Conservation (phyloP, 495 filamentous ascomycete genomes). For the Collariella sp. region DNA sequence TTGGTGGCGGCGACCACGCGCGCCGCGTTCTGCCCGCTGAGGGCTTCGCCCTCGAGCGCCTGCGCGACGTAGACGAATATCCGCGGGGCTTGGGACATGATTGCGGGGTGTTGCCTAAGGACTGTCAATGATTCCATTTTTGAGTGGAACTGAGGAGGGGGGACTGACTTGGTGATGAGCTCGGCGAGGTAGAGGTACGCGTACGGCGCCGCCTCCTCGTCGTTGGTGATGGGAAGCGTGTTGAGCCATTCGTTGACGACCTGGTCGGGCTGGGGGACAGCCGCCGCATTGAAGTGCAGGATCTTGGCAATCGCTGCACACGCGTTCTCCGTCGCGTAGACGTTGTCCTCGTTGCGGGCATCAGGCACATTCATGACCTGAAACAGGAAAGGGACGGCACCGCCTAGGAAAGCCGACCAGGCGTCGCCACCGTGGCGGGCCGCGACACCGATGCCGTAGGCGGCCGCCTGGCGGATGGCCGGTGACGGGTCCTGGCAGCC, state of each 20-base stretch:
- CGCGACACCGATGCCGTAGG: conserved; percentile 92
- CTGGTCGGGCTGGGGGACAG: conserved; percentile 62
- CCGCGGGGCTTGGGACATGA: conserved; percentile 62
- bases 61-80: conserved; percentile 75
- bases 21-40: conserved; percentile 70
- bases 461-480: conserved; percentile 92
- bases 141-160: not conserved
- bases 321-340: conserved; percentile 94
- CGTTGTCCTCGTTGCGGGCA: conserved; percentile 82
- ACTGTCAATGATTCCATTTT: not conserved
- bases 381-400: conserved; percentile 73
- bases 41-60: conserved; percentile 81
- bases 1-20: conserved; percentile 68
- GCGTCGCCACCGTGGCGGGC: conserved; percentile 81
- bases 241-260: conserved; percentile 75
- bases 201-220: conserved; percentile 96
- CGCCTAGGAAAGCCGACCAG: conserved; percentile 77
- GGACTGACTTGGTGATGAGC: conserved; percentile 84
- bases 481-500: conserved; percentile 77
- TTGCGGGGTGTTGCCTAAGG: conserved; percentile 74
- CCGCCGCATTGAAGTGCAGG: conserved; percentile 72
- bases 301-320: conserved; percentile 96
- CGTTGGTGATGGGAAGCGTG: conserved; percentile 83
- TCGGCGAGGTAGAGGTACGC: conserved; percentile 87
- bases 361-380: conserved; percentile 68